Conservation (phyloP, 2,329 filamentous ascomycete species). For the Scedosporium minutisporum region DNA sequence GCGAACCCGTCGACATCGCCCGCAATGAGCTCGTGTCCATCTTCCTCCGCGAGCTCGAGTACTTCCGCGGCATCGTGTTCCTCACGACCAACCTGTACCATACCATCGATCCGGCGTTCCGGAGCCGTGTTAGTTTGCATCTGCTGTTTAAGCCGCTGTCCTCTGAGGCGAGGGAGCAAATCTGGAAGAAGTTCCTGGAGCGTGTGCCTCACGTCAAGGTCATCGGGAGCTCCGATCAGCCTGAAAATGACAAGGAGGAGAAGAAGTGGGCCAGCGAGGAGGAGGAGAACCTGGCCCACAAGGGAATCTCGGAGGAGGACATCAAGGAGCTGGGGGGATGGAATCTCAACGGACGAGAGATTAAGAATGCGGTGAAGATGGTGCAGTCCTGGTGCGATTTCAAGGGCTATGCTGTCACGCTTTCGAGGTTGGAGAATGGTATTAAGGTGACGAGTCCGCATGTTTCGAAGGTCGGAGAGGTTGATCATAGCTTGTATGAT, state of each 20-base stretch:
- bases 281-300: conserved; percentile 1
- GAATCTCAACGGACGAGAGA: conserved; percentile 35
- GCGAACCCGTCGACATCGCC: conserved; percentile 32
- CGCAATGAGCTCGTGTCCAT: conserved; percentile 40
- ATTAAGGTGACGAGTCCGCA: conserved; percentile 36
- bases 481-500: conserved; percentile 19
- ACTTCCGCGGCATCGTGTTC: conserved; percentile 35
- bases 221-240: conserved; percentile 9
- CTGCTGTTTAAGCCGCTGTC: conserved; percentile 32
- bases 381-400: conserved; percentile 32
- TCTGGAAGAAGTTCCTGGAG: conserved; percentile 37
- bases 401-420: conserved; percentile 31
- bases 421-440: conserved; percentile 31
- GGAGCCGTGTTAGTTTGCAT: conserved; percentile 36
- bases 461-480: conserved; percentile 23
- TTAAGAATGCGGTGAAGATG: conserved; percentile 46
- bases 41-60: conserved; percentile 35
- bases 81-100: conserved; percentile 32
- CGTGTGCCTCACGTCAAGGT: background rate
- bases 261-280: conserved; percentile 4
- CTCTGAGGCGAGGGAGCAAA: conserved; percentile 24
- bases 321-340: conserved; percentile 27
- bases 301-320: conserved; percentile 21
- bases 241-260: conserved; percentile 9
- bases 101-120: conserved; percentile 34